phyloP scores from a whole-genome alignment of 1,139 yeast genomes.

The Saccharomyces hybrid region DNA sequence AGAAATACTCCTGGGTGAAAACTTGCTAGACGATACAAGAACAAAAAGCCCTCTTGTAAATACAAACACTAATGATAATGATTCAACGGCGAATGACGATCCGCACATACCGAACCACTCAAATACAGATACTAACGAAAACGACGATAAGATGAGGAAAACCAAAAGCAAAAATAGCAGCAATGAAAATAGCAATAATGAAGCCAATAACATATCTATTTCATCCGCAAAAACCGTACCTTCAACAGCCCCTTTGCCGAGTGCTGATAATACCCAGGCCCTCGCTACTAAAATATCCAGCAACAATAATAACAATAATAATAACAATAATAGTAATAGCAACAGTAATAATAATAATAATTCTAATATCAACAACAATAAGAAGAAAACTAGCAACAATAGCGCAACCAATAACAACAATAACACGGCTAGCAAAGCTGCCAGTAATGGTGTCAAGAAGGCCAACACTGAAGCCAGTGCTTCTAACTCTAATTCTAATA shows the following conservation, averaged over 20 bases:
- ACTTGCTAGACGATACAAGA: neutral
- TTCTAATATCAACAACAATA: neutral
- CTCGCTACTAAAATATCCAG: neutral
- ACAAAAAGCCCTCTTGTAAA: neutral
- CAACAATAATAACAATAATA: neutral
- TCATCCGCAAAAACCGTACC: neutral
- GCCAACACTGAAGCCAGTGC: neutral
- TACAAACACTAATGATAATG: neutral
- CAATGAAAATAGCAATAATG: neutral
- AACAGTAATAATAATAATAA: too few species aligned
- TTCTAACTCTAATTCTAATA: neutral
- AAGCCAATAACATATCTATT: neutral
- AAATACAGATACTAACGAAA: neutral
- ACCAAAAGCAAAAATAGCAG: neutral
- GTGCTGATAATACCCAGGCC: neutral
- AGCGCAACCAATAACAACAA: constrained; percentile 1
- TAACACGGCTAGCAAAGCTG: too few species aligned
- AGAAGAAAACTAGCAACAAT: neutral
- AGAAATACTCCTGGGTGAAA: constrained; percentile 17
- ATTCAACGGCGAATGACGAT: constrained; percentile 1
- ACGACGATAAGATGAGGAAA: neutral
- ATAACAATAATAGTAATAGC: too few species aligned
- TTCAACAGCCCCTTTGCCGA: neutral
- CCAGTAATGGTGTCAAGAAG: neutral
- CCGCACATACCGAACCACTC: neutral